Conservation (phyloP, 2,329 filamentous ascomycete genomes). For the Mollisiaceae sp. region DNA sequence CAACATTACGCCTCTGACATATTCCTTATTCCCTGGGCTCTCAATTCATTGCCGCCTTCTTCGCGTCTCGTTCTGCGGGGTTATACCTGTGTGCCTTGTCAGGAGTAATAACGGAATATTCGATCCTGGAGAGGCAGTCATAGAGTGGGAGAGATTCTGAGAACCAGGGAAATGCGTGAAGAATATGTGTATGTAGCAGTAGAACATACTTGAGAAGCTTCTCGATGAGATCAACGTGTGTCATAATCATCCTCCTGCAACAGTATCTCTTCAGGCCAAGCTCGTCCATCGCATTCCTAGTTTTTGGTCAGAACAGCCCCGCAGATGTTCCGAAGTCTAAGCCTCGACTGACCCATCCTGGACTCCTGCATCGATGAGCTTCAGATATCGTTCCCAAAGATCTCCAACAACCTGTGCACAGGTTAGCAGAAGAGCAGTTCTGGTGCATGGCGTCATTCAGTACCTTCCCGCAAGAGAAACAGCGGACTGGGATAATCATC, state of each 20-base stretch:
- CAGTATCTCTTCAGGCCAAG: conserved; percentile 95
- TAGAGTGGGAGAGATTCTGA: neutral
- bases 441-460: too few species aligned
- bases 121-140: conserved; percentile 6
- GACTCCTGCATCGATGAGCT: conserved; percentile 79
- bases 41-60: conserved; percentile 44
- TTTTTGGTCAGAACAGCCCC: conserved; percentile 11
- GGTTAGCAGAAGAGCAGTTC: conserved; percentile 15
- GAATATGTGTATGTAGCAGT: neutral
- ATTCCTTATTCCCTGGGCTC: conserved; percentile 12
- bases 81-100: conserved; percentile 49
- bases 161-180: too few species aligned
- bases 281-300: conserved; percentile 93
- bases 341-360: conserved; percentile 69
- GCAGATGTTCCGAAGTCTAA: neutral
- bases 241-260: conserved; percentile 99
- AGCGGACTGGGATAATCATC: conserved; percentile 99
- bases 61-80: conserved; percentile 52
- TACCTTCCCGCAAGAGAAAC: conserved; percentile 99
- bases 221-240: conserved; percentile 97
- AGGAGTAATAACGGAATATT: conserved; percentile 14
- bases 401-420: conserved; percentile 83
- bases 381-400: conserved; percentile 95
- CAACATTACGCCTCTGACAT: conserved; percentile 31
- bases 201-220: conserved; percentile 84